Percentiles rank a stretch among this genome's conserved stretches.
Evolutionary conservation across 345 rosid genomes (phyloP).

Genomic region (Lumnitzera racemosa): DNA sequence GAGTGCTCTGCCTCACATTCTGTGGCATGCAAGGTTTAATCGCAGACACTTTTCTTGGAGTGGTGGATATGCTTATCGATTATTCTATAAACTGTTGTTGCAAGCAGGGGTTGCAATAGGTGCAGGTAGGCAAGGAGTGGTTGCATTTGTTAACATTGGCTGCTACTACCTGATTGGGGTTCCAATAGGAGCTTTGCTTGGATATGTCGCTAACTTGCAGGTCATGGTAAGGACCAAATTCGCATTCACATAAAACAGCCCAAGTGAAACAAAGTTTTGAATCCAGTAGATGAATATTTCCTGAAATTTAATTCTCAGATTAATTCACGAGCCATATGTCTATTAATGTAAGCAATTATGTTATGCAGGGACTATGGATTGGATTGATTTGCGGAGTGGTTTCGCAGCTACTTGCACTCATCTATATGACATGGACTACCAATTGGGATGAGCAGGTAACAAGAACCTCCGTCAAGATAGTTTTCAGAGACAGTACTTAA

Average conservation of each 20-base stretch:
- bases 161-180: slow-evolving; percentile 59
- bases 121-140: slow-evolving; percentile 59
- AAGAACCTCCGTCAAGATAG: background rate
- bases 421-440: slow-evolving; percentile 20
- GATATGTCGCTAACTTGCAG: slow-evolving; percentile 39
- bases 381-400: slow-evolving; percentile 19
- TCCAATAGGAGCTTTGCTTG: slow-evolving; percentile 58
- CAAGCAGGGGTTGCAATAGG: slow-evolving; percentile 69
- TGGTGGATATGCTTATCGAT: too few relatives aligned
- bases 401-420: slow-evolving; percentile 17
- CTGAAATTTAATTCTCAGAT: background rate
- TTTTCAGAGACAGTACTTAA: background rate
- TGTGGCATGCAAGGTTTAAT: too few relatives aligned
- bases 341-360: background rate
- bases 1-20: background rate
- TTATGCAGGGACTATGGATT: slow-evolving; percentile 17
- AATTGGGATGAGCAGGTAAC: slow-evolving; percentile 23
- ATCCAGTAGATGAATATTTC: background rate
- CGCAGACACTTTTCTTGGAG: too few relatives aligned
- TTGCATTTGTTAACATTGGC: slow-evolving; percentile 46
- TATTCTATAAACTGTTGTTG: background rate
- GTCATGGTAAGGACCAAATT: slow-evolving; percentile 28
- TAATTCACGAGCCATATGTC: background rate
- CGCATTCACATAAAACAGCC: background rate
- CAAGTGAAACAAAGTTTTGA: background rate